Conservation (phyloP, 208 protist species). For the Blastocrithidia nonstop region DNA sequence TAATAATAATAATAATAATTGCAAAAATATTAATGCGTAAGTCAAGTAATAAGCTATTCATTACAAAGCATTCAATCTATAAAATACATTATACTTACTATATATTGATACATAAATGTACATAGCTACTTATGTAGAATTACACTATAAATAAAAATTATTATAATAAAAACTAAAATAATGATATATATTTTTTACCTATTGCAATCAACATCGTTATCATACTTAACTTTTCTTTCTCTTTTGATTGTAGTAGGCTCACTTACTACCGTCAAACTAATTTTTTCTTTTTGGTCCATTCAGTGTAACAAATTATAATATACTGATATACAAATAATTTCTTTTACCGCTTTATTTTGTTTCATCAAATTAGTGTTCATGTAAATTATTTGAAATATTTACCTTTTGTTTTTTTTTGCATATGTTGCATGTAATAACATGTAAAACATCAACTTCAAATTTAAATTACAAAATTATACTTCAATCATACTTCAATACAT, state of each 20-base stretch:
- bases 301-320: background rate
- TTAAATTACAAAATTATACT: no score
- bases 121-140: no score
- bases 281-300: background rate
- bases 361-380: no score
- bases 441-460: no score
- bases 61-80: no score
- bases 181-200: background rate
- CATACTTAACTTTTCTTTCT: conserved; percentile 1
- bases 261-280: background rate
- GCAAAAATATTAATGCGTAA: no score
- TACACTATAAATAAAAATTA: background rate
- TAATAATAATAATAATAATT: no score
- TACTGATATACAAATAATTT: background rate
- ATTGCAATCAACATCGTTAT: background rate
- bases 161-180: background rate
- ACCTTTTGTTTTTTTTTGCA: conserved; percentile 6
- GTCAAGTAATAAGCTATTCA: no score
- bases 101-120: no score
- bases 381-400: no score
- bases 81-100: no score
- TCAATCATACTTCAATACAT: no score
- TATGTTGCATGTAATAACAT: background rate
- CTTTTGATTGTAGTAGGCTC: background rate
- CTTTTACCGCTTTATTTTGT: background rate